phyloP scores from a whole-genome alignment of 805 yeast genomes.

The Millerago galiae region DNA sequence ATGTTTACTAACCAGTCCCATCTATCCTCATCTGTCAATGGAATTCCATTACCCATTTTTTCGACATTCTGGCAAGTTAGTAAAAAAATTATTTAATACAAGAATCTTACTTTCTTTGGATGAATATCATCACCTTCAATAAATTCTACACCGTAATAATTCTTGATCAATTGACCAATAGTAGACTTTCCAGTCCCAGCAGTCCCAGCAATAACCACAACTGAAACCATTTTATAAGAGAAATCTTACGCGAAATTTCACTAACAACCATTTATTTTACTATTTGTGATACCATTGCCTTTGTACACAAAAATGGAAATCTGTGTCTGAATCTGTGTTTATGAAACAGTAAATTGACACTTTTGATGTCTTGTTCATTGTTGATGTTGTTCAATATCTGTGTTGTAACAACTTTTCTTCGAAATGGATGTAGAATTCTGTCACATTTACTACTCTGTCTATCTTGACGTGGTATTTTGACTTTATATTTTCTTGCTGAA shows the following conservation, averaged over 20 bases:
- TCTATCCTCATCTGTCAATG: slow-evolving; percentile 84
- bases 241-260: not conserved
- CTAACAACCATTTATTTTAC: not conserved
- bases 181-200: slow-evolving; percentile 95
- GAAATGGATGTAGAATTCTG: not conserved
- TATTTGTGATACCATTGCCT: not conserved
- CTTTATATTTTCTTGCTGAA: slow-evolving; percentile 17
- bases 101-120: slow-evolving; percentile 35
- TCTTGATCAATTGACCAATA: slow-evolving; percentile 48
- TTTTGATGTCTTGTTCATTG: not conserved
- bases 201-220: slow-evolving; percentile 82
- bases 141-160: slow-evolving; percentile 43
- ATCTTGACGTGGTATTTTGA: slow-evolving; percentile 10
- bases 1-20: slow-evolving; percentile 79
- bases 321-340: not conserved
- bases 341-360: not conserved
- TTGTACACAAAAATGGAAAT: not conserved
- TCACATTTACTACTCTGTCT: not conserved
- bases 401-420: slow-evolving; percentile 10
- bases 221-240: slow-evolving; percentile 18
- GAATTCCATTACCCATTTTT: slow-evolving; percentile 78
- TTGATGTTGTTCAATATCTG: slow-evolving; percentile 11
- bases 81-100: not conserved
- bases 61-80: slow-evolving; percentile 43
- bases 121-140: slow-evolving; percentile 86